Conservation (phyloP, 1,284 basidiomycete species). For the Agaricales sp. region DNA sequence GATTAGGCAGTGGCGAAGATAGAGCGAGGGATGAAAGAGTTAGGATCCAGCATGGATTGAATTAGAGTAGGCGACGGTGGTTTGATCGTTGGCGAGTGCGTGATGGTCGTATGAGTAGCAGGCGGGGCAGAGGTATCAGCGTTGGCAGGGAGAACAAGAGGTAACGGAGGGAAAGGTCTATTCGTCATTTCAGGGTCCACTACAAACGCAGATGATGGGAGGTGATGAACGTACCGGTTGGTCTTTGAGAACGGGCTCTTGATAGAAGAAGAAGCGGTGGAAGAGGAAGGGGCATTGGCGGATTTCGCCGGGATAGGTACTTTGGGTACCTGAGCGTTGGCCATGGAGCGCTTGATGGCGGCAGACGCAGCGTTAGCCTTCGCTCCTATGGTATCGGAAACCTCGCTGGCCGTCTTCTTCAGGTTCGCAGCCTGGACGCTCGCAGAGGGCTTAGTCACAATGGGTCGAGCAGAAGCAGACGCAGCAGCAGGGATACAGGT, state of each 20-base stretch:
- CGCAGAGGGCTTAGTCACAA: too few species aligned
- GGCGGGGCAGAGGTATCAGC: slow-evolving; percentile 14
- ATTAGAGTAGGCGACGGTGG: not conserved
- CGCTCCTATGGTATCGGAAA: slow-evolving; percentile 16
- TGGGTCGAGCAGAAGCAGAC: slow-evolving; percentile 11
- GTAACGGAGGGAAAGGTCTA: slow-evolving; percentile 25
- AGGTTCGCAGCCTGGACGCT: slow-evolving; percentile 18
- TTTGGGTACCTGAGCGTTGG: slow-evolving; percentile 11
- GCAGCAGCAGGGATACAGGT: slow-evolving; percentile 29
- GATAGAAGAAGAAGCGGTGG: slow-evolving; percentile 16
- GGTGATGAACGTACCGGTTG: slow-evolving; percentile 48
- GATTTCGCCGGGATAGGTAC: slow-evolving; percentile 14
- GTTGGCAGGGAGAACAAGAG: slow-evolving; percentile 9
- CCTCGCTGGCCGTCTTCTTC: slow-evolving; percentile 24
- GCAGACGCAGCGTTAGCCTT: slow-evolving; percentile 27
- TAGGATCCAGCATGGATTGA: slow-evolving; percentile 23
- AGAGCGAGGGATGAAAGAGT: slow-evolving; percentile 51
- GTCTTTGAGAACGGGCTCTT: slow-evolving; percentile 53
- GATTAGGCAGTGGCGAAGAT: slow-evolving; percentile 53
- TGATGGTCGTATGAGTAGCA: slow-evolving; percentile 13
- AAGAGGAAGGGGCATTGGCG: slow-evolving; percentile 8
- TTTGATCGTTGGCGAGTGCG: slow-evolving; percentile 12
- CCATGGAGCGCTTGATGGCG: slow-evolving; percentile 29
- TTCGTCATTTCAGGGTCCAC: slow-evolving; percentile 58
- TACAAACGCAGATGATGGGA: slow-evolving; percentile 19